Base-by-base conservation (phyloP, 495 filamentous ascomycete genomes). In the Penicillium chermesinum region DNA sequence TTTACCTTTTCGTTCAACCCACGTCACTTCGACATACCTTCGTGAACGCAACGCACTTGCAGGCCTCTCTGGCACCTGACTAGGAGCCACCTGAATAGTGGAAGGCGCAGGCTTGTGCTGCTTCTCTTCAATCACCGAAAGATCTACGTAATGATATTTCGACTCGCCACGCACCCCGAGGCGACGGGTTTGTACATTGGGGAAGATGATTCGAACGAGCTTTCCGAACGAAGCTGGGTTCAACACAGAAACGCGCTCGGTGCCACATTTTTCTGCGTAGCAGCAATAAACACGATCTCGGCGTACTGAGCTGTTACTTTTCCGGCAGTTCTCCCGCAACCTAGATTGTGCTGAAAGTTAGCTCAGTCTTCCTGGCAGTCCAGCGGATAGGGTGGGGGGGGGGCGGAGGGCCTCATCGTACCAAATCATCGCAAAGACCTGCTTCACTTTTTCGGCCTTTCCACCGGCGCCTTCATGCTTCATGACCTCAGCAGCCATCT, bases 191-290 rank as follows among this genome's bases (percentile, higher is more conserved):
- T 94, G 90, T 14, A 98, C 82, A 37, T 89, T 90, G 1, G 91
- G 91, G 52, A 96, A 98, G 33, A 97, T 87, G 21, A 97, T 91
- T 9, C 94, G 81, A 19, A 98, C 93, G 19, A 97, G 80, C 63
- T 98, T 98, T 25, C 93, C 93, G 70, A 98, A 98, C 5, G 91
- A 96, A 5, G 93, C 93, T 22, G 94, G 90, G 56, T 98, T 98
- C 45, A 98, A 57, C 3, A 94, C 87, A 3, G 89, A 89, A 36
- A 98, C 93, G 58, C 89, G 80, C 56, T 98, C 90, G 6, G 83
- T 94, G 18, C 86, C 89, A 64, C 93, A 98, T 50, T 86, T 81
- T 27, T 84, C 83, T 32, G 90, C 91, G 65, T 98, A 98, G 59
- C 86, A 88, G 25, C 91, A 85, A 65, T 96, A 98, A 1, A 98